These are phyloP conservation scores for Geosmithia morbida DNA, from an alignment of 2,329 filamentous ascomycete species.

Conservation along the genomic window DNA sequence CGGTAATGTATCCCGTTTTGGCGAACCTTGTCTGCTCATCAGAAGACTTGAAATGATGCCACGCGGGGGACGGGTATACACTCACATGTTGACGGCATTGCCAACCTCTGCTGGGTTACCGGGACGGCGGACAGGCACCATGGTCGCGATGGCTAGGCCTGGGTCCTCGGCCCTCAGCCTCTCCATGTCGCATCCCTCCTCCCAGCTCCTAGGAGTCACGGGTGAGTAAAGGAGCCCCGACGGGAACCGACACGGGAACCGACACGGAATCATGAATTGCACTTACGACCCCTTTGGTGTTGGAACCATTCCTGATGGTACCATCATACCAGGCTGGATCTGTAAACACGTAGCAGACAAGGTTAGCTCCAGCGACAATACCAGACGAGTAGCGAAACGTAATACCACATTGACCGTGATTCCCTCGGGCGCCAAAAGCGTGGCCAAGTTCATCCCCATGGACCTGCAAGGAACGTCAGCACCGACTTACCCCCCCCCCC, in stretches of 20 bases:
- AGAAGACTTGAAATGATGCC: neutral
- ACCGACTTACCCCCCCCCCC: constrained; percentile 11
- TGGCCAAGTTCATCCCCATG: constrained; percentile 51
- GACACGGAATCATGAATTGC: neutral
- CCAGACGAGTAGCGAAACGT: constrained; percentile 12
- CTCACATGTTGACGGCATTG: constrained; percentile 17
- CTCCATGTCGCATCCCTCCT: constrained; percentile 13
- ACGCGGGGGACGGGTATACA: neutral
- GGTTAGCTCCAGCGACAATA: neutral
- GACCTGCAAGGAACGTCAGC: constrained; percentile 21
- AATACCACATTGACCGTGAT: constrained; percentile 53
- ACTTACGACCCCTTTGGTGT: constrained; percentile 13
- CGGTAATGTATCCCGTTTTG: constrained; percentile 9
- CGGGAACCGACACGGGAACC: neutral
- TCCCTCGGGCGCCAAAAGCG: constrained; percentile 41
- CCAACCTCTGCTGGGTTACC: constrained; percentile 19
- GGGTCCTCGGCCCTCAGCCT: constrained; percentile 13
- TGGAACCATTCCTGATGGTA: constrained; percentile 47
- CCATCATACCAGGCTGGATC: constrained; percentile 57
- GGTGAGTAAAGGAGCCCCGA: neutral
- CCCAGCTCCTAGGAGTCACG: constrained; percentile 14
- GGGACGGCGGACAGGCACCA: constrained; percentile 17
- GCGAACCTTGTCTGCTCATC: neutral
- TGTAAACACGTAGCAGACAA: constrained; percentile 2
- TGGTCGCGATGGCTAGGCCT: constrained; percentile 17